Base-by-base conservation (phyloP, 495 filamentous ascomycete species). In the Tetracladium marchalianum region DNA sequence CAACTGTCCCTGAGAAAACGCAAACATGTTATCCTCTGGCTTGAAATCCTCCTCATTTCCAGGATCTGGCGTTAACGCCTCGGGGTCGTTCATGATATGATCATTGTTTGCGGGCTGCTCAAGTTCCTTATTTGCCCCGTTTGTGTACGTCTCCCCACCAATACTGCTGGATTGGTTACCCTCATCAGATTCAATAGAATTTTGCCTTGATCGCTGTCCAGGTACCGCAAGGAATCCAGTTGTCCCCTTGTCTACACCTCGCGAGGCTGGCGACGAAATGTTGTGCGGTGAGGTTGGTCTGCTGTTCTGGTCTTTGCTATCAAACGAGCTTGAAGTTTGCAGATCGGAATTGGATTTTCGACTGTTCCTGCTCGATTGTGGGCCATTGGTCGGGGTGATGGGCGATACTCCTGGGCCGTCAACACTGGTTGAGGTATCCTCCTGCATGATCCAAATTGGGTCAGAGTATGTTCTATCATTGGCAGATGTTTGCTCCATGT, bases 231-330 rank as follows among this genome's bases (percentile, higher is more conserved):
- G 60, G 48, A 71, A 76, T 27, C 62, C 63, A 31, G 60, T 62
- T 41, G 61, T 27, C 3, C 3, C 60, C 16, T 66, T 67, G 33
- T 63, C 66, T 1, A 61, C 71, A 33, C 51, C 51, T 18, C 67
- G 66, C 8, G 69, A 62, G 11, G 73, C 68, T 12, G 82, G 85
- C 11, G 84, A 90, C 5, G 86, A 90, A 42, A 94, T 64, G 65
- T 95, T 93, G 63, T 94, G 89, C 0, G 88, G 84, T 36, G 88
- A 94, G 0, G 83, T 87, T n/a, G 88, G 89, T 44, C 86, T 71
- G 57, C 81, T 85, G 46, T 88, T 83, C 56, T 80, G 82, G 45
- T 88, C 82, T 55, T 69, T 75, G 52, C 73, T 78, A 48, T 95
- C 87, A 38, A 86, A 87, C 4, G 85, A 87, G 43, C 68, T 69